Evolutionary conservation across 2,329 filamentous ascomycete genomes (phyloP).

Genomic region (Ceratocystis cubensis): DNA sequence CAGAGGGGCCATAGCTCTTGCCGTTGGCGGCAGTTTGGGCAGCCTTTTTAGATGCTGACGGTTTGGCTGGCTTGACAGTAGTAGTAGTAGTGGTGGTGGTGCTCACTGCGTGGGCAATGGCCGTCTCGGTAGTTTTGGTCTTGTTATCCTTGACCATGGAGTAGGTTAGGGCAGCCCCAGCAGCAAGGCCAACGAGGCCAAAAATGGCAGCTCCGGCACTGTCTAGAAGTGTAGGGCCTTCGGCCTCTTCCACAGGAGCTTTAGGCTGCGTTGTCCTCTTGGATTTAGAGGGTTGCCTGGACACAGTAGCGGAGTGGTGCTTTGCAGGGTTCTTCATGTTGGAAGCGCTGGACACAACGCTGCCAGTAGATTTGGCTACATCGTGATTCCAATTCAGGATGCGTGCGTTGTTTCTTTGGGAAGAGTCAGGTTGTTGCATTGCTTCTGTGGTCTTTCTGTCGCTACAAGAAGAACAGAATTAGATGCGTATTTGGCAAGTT

Average conservation of each 20-base stretch:
- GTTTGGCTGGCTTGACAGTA: not conserved
- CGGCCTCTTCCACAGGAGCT: not conserved
- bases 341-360: conserved; percentile 13
- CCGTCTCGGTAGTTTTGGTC: conserved; percentile 2
- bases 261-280: conserved; percentile 6
- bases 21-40: not conserved
- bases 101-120: not conserved
- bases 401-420: conserved; percentile 29
- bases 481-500: conserved; percentile 30
- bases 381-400: conserved; percentile 41
- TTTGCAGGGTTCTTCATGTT: conserved; percentile 10
- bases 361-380: conserved; percentile 27
- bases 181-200: conserved; percentile 21
- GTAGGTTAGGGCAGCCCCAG: conserved; percentile 21
- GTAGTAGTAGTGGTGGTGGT: not conserved
- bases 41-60: not conserved
- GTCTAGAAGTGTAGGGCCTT: conserved; percentile 18
- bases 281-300: not conserved
- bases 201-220: conserved; percentile 17
- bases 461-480: conserved; percentile 50
- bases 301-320: conserved; percentile 2
- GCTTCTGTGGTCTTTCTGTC: conserved; percentile 79
- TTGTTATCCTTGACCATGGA: conserved; percentile 19
- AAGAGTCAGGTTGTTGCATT: conserved; percentile 40
- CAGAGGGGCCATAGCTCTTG: conserved; percentile 16